phyloP scores from a whole-genome alignment of 768 basidiomycete genomes.

The Suillus paluster region DNA sequence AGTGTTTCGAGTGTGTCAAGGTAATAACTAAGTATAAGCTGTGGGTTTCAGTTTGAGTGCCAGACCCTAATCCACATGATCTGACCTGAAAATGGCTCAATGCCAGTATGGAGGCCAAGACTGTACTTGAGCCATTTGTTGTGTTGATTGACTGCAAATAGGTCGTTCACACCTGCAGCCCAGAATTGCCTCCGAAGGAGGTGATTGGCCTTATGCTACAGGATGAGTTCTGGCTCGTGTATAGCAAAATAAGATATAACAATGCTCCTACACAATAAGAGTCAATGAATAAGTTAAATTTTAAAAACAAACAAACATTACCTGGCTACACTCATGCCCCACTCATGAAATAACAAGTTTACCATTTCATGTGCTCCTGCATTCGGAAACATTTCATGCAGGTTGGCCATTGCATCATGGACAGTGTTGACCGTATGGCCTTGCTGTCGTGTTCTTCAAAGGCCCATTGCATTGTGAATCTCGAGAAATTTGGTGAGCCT shows the following conservation, averaged over 20 bases:
- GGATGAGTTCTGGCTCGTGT: conserved; percentile 27
- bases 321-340: background rate
- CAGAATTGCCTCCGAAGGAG: conserved; percentile 37
- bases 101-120: conserved; percentile 37
- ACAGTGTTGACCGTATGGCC: background rate
- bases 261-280: background rate
- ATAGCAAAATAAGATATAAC: background rate
- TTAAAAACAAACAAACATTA: background rate
- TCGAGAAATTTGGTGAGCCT: background rate
- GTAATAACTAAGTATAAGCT: conserved; percentile 40
- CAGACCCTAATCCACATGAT: conserved; percentile 45
- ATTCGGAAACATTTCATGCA: background rate
- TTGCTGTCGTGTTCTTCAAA: background rate
- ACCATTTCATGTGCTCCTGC: background rate
- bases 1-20: conserved; percentile 28
- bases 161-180: conserved; percentile 46
- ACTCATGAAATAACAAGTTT: background rate
- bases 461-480: background rate
- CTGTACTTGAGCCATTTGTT: conserved; percentile 49
- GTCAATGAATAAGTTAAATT: background rate
- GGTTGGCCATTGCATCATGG: background rate
- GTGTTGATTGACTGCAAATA: conserved; percentile 46
- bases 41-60: conserved; percentile 46
- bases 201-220: conserved; percentile 15
- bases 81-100: conserved; percentile 41